phyloP scores from a whole-genome alignment of 495 filamentous ascomycete genomes.

The Aspergillus campestris region DNA sequence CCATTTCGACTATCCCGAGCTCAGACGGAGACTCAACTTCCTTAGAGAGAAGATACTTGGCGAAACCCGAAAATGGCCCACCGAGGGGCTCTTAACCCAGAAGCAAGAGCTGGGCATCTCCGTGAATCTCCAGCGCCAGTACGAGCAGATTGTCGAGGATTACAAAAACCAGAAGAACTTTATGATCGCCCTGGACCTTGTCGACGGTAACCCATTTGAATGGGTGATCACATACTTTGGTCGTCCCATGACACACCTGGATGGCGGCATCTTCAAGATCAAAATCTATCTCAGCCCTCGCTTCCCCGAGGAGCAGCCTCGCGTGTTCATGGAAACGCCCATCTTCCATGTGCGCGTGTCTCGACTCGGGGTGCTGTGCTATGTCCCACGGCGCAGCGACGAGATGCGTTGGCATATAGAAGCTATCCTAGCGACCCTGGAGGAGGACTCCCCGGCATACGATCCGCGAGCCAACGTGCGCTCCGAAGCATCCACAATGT shows the following conservation, averaged over 20 bases:
- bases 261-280: conserved; percentile 83
- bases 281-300: conserved; percentile 74
- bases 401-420: conserved; percentile 81
- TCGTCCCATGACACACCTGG: conserved; percentile 84
- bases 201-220: conserved; percentile 48
- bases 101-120: conserved; percentile 66
- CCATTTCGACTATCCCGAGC: conserved; percentile 70
- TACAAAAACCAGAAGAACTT: conserved; percentile 60
- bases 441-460: conserved; percentile 80
- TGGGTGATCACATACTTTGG: conserved; percentile 76
- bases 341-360: conserved; percentile 89
- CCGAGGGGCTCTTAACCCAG: conserved; percentile 54
- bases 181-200: conserved; percentile 65
- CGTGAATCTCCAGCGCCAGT: conserved; percentile 72
- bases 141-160: conserved; percentile 69
- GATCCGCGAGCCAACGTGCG: conserved; percentile 87
- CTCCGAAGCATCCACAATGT: conserved; percentile 76
- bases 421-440: conserved; percentile 71
- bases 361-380: conserved; percentile 69
- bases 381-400: conserved; percentile 63
- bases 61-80: conserved; percentile 65
- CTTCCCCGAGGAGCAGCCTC: conserved; percentile 87
- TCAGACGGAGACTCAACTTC: conserved; percentile 56
- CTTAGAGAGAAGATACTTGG: conserved; percentile 61
- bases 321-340: conserved; percentile 69